Evolutionary conservation across 768 basidiomycete genomes (phyloP).

Genomic region (Scleroderma bovista): DNA sequence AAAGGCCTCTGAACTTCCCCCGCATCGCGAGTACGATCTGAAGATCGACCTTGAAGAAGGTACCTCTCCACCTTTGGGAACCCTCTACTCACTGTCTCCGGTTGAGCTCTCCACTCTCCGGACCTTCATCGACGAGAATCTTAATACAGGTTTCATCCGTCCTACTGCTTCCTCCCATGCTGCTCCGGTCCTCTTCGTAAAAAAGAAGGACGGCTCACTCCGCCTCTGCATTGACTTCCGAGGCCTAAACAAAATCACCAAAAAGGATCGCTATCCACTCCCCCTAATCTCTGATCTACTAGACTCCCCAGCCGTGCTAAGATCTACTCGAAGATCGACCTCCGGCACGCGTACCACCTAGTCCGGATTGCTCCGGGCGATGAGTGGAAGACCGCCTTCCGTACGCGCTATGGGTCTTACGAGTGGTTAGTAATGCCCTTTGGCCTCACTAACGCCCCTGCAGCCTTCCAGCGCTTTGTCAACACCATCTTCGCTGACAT

Average conservation of each 20-base stretch:
- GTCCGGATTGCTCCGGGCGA: too few species aligned
- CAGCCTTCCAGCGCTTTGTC: too few species aligned
- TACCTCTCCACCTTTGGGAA: background rate
- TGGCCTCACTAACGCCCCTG: too few species aligned
- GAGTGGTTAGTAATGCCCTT: background rate
- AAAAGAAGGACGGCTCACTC: background rate
- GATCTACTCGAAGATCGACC: too few species aligned
- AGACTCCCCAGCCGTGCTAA: too few species aligned
- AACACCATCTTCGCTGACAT: too few species aligned
- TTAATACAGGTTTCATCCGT: background rate
- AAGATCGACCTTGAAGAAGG: background rate
- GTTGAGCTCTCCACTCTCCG: constrained; percentile 28
- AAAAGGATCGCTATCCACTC: too few species aligned
- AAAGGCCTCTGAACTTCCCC: background rate
- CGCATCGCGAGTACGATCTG: background rate
- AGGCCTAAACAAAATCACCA: too few species aligned
- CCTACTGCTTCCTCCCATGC: background rate
- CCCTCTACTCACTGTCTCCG: background rate
- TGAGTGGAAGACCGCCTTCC: background rate
- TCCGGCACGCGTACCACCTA: too few species aligned
- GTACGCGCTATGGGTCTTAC: background rate
- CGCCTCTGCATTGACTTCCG: too few species aligned
- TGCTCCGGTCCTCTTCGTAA: background rate
- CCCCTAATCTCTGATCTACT: too few species aligned
- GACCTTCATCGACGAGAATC: constrained; percentile 22